Evolutionary conservation across 2,329 filamentous ascomycete species (phyloP), one percentile per base, ranked within the genome.

Genomic region (Fusarium sacchari): DNA sequence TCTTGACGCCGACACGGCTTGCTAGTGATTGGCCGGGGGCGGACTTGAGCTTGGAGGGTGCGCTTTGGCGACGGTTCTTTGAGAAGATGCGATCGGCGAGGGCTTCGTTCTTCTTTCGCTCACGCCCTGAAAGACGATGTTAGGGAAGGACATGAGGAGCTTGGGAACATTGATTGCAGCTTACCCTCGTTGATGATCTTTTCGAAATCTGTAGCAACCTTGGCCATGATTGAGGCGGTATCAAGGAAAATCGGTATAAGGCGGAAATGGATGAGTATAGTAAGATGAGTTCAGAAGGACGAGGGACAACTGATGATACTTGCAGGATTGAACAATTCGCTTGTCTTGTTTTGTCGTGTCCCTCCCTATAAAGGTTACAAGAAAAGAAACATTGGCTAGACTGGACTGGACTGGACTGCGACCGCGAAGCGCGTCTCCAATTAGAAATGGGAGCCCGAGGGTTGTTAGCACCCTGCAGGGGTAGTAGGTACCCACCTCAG

Each of bases 21-120:
- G 93, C 90, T 57, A 95, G 88, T 7, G 89, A 89, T 77, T 90
- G 85, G 58, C 87, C 84, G 57, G 80, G 77, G 64, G 80, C 79
- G 69, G 83, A 80, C 77, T 85, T 89, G 64, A 84, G 79, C 66
- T 82, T 87, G 47, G 83, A 82, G 12, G 88, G 87, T 43, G 91
- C 87, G 78, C 88, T 92, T 59, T 88, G 82, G 39, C 86, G 83
- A 74, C 91, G 89, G 79, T 89, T 88, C 72, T 83, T 85, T 75
- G 89, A 89, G 75, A 95, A 91, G 79, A 95, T 94, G 79, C 89
- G 87, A 76, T 92, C 87, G 37, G 93, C 93, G n/a, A 94, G 88
- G 7, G 84, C 86, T 79, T 93, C 89, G 76, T 92, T 91, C 83
- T 90, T 91, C 83, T 92, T 92, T 80, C 90, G 89, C 80, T 93